Evolutionary conservation across 371 early-diverging fungal genomes (phyloP).

Genomic region (Apophysomyces sp.): DNA sequence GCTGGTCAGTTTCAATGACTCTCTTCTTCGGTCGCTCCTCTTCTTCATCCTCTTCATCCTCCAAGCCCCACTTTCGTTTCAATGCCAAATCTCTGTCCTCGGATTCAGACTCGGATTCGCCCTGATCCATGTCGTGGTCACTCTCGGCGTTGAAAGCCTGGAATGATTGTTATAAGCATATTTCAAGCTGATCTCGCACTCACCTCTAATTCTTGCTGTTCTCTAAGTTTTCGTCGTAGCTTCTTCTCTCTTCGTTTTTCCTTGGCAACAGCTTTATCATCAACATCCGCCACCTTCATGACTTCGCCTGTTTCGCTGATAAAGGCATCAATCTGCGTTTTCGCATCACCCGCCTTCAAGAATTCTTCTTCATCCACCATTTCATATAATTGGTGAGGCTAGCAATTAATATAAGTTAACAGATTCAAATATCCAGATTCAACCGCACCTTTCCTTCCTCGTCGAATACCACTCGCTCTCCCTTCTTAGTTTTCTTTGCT

Average conservation of each 20-base stretch:
- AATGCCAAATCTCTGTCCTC: conserved; percentile 8
- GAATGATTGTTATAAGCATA: conserved; percentile 4
- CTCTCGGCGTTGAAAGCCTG: conserved; percentile 19
- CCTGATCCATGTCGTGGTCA: conserved; percentile 27
- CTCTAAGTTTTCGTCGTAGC: conserved; percentile 64
- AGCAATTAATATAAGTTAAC: conserved; percentile 3
- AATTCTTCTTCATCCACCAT: conserved; percentile 81
- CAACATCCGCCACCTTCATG: conserved; percentile 74
- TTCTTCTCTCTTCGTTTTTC: conserved; percentile 75
- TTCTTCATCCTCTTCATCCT: conserved; percentile 38
- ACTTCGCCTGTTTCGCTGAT: conserved; percentile 58
- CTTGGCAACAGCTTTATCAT: conserved; percentile 69
- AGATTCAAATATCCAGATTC: not conserved
- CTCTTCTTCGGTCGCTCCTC: conserved; percentile 46
- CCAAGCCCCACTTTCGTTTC: conserved; percentile 44
- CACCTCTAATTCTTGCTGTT: conserved; percentile 45
- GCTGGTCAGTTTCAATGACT: conserved; percentile 62
- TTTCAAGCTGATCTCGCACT: not conserved
- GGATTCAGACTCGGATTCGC: conserved; percentile 19
- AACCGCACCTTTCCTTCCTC: conserved; percentile 83
- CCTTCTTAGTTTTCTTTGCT: conserved; percentile 65
- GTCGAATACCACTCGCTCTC: conserved; percentile 84
- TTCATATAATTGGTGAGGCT: conserved; percentile 72
- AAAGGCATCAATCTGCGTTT: conserved; percentile 61
- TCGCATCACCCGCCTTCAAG: conserved; percentile 70